Conservation (phyloP, 2,329 filamentous ascomycete species). For the Mollisiaceae sp. region DNA sequence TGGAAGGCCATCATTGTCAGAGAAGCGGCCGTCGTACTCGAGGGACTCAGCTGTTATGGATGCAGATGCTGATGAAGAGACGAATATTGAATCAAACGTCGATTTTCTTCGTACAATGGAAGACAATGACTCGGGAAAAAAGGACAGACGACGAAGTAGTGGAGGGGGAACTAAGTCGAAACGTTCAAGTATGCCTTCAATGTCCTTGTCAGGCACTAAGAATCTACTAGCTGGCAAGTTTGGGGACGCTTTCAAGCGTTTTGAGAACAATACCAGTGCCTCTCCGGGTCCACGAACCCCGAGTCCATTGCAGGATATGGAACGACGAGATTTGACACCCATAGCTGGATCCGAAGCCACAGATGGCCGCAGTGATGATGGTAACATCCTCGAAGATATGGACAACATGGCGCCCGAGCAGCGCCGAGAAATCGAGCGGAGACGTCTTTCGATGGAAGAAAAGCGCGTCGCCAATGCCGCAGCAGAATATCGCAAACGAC, state of each 20-base stretch:
- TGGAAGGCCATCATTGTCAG: constrained; percentile 37
- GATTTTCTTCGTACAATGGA: constrained; percentile 83
- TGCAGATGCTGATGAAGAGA: constrained; percentile 54
- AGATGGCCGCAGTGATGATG: constrained; percentile 70
- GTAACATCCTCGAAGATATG: constrained; percentile 65
- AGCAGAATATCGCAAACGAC: constrained; percentile 80
- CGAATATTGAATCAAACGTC: constrained; percentile 77
- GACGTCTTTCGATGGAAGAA: constrained; percentile 84
- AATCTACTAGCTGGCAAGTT: constrained; percentile 87
- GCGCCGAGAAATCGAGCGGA: constrained; percentile 85
- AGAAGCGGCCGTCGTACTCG: constrained; percentile 40
- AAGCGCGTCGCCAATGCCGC: constrained; percentile 86
- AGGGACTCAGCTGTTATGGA: constrained; percentile 41
- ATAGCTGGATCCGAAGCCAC: constrained; percentile 79
- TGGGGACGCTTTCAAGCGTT: constrained; percentile 90
- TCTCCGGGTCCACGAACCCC: constrained; percentile 49
- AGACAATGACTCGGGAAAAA: constrained; percentile 58
- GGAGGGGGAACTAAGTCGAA: constrained; percentile 62
- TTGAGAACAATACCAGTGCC: constrained; percentile 63
- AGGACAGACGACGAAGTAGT: constrained; percentile 57
- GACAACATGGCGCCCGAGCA: constrained; percentile 85
- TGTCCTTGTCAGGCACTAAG: constrained; percentile 76
- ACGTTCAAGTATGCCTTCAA: constrained; percentile 71
- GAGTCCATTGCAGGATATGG: constrained; percentile 48
- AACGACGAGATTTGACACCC: constrained; percentile 59